Base-by-base conservation (phyloP, 2,329 filamentous ascomycete species). In the Exophiala mesophila region DNA sequence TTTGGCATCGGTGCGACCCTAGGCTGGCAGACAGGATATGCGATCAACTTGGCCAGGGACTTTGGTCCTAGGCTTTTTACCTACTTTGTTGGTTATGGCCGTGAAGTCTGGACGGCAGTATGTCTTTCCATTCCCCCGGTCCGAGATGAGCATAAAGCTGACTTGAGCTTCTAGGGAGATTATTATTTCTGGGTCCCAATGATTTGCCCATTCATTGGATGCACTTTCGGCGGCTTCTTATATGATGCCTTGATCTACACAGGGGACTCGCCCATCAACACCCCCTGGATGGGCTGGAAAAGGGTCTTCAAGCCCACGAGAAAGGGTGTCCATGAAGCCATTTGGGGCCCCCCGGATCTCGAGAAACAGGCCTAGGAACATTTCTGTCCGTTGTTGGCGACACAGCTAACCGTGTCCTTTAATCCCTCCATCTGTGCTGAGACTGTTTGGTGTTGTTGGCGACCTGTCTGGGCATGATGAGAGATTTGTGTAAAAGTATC, bases 151-250 rank as follows among this genome's bases (percentile, higher is more conserved):
- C 23, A 26, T 26, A 12, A n/a, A 7, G 23, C 23, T 26, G 71
- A 74, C 2, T 26, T 26, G 23, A 26, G 6, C 23, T 12, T 26
- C 6, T 12, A 26, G 23, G 77, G 78, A 10, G 69, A 68, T 3
- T 81, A 83, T 51, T 84, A 83, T 57, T 83, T 83, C 59, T 83
- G 77, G 78, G 73, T 76, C 13, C 80, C 80, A 1, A 80, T 84
- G 69, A 76, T 84, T 1, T 71, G 77, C 3, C 80, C 80, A 0
- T 83, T 83, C 58, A 59, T 73, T 7, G 80, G 80, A 6, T 71
- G 66, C 50, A 58, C 69, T 0, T 73, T 78, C 48, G 78, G 78
- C n/a, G 78, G 74, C 2, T 73, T 78, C 52, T 52, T 81, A 30
- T 82, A 82, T 58, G 78, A 82, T 55, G 51, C 72, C 1, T 70